A percentile compares a stretch with the other conserved stretches of the same genome.
Evolutionary conservation across 23 red algal genomes (phyloP).

Genomic region (Gracilaria gracilis): DNA sequence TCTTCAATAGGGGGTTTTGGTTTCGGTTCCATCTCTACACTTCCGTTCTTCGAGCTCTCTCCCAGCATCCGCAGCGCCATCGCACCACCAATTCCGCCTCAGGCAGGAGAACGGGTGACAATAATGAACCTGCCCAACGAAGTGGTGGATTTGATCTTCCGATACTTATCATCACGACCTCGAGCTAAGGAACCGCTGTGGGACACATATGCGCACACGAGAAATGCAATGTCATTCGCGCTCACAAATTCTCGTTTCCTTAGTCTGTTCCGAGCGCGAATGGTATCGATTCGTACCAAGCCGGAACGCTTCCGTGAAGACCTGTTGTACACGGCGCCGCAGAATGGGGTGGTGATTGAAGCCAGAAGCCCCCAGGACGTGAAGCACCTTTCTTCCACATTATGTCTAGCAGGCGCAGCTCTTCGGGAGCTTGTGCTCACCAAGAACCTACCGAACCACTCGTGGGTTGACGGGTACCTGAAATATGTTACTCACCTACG

Average conservation of each 20-base stretch:
- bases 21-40: background rate
- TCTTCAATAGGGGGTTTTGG: background rate
- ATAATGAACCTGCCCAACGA: constrained; percentile 56
- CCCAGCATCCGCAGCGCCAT: constrained; percentile 33
- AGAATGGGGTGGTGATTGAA: constrained; percentile 36
- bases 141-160: constrained; percentile 51
- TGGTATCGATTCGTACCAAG: constrained; percentile 40
- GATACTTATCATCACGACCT: constrained; percentile 45
- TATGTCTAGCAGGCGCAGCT: constrained; percentile 25
- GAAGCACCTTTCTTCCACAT: background rate
- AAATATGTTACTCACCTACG: constrained; percentile 26
- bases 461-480: constrained; percentile 33
- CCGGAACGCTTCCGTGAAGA: constrained; percentile 55
- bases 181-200: constrained; percentile 36
- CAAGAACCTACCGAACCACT: constrained; percentile 32
- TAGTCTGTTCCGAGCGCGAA: constrained; percentile 33
- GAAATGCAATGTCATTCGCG: constrained; percentile 44
- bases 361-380: constrained; percentile 41
- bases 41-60: constrained; percentile 34
- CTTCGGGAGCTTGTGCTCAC: constrained; percentile 55
- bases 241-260: constrained; percentile 21
- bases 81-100: constrained; percentile 6
- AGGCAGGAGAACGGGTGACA: constrained; percentile 16
- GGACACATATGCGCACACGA: constrained; percentile 22
- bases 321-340: constrained; percentile 35